Base-by-base conservation (phyloP, 2,329 filamentous ascomycete species). In the Daldinia sp. region DNA sequence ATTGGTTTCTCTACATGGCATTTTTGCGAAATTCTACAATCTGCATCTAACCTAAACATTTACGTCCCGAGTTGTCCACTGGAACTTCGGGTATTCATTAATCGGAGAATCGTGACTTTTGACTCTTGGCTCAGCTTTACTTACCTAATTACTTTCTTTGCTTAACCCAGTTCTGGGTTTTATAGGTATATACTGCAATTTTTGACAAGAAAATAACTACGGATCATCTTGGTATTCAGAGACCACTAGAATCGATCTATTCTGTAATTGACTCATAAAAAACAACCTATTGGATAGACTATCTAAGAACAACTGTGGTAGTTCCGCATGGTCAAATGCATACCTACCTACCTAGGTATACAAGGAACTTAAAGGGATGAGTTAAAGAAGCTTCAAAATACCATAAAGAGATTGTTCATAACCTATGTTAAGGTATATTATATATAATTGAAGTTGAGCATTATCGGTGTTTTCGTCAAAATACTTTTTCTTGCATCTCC, bases 11-110 rank as follows among this genome's bases (percentile, higher is more conserved):
- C 18, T 10, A 54, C 7, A 35, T 54, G 33, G 33, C 7, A 51
- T 51, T 51, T 51, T 30, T 33, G 7, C 28, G 28, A 51, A n/a
- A 51, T 51, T 51, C 15, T 51, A 50, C 13, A 33, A 50, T 50
- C 7, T 50, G 26, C 46, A 50, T 30, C 26, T 9, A 10, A 50
- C n/a, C 26, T 9, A 10, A 50, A 30, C 6, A 20, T 30, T 30
- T n/a, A 6, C 44, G 10, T 20, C 30, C 30, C 30, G 30, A 33
- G 6, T 33, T 33, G 20, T 23, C 20, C 20, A 23, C 20, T 23
- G 20, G 20, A 23, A 23, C 20, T 23, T 23, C 20, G 20, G 20
- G 1, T 23, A 23, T 23, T 23, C 20, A 23, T 23, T 23, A 23
- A 23, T 23, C 20, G 20, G 20, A 23, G 20, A 23, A 23, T 23